Base-by-base conservation (phyloP, 805 yeast species). In the Kodamaea lidongshanica region DNA sequence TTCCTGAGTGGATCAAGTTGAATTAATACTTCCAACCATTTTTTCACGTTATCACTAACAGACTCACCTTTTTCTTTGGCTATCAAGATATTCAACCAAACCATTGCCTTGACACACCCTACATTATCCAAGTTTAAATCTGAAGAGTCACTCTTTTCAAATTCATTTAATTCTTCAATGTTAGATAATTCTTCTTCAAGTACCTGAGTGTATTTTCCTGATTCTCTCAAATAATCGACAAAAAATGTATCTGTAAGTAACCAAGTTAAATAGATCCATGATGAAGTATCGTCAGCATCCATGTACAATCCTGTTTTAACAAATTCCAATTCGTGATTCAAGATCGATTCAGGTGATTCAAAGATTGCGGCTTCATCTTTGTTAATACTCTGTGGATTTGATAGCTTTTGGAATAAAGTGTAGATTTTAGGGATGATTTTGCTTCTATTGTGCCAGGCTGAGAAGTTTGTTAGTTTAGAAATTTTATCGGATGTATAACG, bases 361-460 rank as follows among this genome's bases (percentile, higher is more conserved):
- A 67, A 66, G 3, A 54, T 20, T 31, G 35, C 34, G 9, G 27
- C 27, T 14, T 24, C 21, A 26, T 27, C 10, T 12, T 28, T 30
- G 13, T 38, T 33, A 6, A n/a, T 14, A 6, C 25, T 16, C 21
- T 31, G 25, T 4, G 28, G 27, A 4, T 17, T 12, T 3, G 23
- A 24, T 12, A 27, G 14, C 4, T 24, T 20, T 11, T 19, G 21
- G 32, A 13, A 42, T 26, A 25, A 40, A 1, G 45, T 40, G 32
- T 73, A 65, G 29, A 83, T 52, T 29, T 56, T 56, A 3, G 78
- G 76, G 8, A 89, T 68, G 36, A 88, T 57, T 34, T 74, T 77
- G 1, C 86, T 71, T 39, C 97, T 65, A 52, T 85, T 84, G 54
- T 89, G 96, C 94, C 95, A 87, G 5, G 98, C 97, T 2, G 95